Evolutionary conservation across 2,329 filamentous ascomycete genomes (phyloP).

Genomic region (Akanthomyces uredinophilus): DNA sequence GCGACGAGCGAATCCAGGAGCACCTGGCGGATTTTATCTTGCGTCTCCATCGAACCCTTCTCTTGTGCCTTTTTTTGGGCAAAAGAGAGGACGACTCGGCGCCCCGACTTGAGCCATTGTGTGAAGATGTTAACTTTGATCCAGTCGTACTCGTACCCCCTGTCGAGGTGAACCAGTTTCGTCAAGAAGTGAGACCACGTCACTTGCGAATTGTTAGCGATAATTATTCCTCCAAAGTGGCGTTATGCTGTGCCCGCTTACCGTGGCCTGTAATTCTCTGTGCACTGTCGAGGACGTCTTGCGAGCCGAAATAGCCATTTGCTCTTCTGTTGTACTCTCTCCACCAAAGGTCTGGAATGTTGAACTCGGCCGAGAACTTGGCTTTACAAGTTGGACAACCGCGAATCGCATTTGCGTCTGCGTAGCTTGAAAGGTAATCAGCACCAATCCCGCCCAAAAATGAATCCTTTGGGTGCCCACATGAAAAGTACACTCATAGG

Average conservation of each 20-base stretch:
- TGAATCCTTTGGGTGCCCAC: too few relatives aligned
- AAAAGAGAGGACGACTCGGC: slow-evolving; percentile 29
- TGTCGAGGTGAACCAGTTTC: slow-evolving; percentile 22
- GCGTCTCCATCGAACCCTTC: too few relatives aligned
- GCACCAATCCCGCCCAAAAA: too few relatives aligned
- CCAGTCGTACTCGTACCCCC: slow-evolving; percentile 30
- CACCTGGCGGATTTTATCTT: slow-evolving; percentile 16
- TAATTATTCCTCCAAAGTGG: slow-evolving; percentile 6
- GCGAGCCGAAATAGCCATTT: slow-evolving; percentile 18
- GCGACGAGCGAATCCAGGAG: background rate
- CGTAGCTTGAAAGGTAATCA: background rate
- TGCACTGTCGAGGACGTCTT: slow-evolving; percentile 15
- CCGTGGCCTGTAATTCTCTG: too few relatives aligned
- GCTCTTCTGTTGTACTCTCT: background rate
- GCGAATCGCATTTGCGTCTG: background rate
- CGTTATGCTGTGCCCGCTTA: background rate
- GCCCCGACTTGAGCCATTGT: slow-evolving; percentile 19
- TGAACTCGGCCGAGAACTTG: slow-evolving; percentile 1
- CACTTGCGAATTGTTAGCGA: slow-evolving; percentile 18
- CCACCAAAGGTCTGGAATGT: slow-evolving; percentile 14
- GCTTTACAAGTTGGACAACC: background rate
- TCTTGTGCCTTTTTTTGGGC: slow-evolving; percentile 1
- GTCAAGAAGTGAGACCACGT: slow-evolving; percentile 30
- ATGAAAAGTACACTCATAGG: too few relatives aligned
- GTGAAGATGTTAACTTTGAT: slow-evolving; percentile 31